phyloP scores from a whole-genome alignment of 176 grass and related monocot genomes.

The sorghum (Sorghum bicolor) region DNA sequence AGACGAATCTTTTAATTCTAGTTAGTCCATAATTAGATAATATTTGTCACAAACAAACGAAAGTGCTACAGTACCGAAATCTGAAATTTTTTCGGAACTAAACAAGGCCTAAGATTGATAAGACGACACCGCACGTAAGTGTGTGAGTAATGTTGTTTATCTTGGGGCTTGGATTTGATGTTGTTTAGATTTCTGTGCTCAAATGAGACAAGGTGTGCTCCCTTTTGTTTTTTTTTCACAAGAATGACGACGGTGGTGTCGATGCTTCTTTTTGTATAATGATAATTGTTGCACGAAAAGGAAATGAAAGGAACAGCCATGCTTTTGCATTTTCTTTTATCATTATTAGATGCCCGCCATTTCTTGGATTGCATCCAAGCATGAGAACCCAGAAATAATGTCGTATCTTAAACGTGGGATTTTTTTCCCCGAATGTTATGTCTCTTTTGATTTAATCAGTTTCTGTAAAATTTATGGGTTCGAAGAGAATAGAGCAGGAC shows the following conservation, averaged over 20 bases:
- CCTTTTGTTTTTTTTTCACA: not conserved
- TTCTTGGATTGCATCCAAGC: not conserved
- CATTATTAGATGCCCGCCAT: not conserved
- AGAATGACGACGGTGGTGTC: not conserved
- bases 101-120: not conserved
- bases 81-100: too few species aligned
- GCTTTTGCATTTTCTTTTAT: not conserved
- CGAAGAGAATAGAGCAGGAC: too few species aligned
- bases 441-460: too few species aligned
- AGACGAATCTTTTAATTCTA: too few species aligned
- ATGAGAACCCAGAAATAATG: not conserved
- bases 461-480: not conserved
- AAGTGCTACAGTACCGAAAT: too few species aligned
- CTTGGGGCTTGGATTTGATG: conserved; percentile 1
- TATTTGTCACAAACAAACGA: too few species aligned
- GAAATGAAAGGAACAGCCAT: not conserved
- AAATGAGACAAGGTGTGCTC: not conserved
- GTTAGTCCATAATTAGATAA: too few species aligned
- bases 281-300: conserved; percentile 22
- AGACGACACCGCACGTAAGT: conserved; percentile 9
- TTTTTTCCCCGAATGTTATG: too few species aligned
- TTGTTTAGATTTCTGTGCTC: not conserved
- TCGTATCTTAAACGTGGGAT: not conserved
- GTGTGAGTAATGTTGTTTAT: conserved; percentile 5
- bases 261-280: not conserved